phyloP scores from a whole-genome alignment of 2,329 filamentous ascomycete species.

The Alternaria dauci region DNA sequence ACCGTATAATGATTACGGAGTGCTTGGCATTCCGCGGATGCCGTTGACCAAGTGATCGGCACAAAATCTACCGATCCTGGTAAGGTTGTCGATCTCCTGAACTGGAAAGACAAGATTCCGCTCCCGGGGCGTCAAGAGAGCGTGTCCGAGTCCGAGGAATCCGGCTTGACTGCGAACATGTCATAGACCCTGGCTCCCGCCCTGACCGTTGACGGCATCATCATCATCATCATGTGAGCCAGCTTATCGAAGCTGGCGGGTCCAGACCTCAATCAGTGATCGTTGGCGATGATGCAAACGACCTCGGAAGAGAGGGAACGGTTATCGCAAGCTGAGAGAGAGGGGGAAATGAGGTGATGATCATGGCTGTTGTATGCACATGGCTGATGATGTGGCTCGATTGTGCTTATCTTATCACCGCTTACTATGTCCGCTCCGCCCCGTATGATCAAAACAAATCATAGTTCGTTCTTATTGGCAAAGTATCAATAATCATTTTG shows the following conservation, averaged over 20 bases:
- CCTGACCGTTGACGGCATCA: conserved; percentile 2
- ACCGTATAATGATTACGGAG: background rate
- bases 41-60: conserved; percentile 2
- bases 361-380: background rate
- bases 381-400: conserved; percentile 1
- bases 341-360: background rate
- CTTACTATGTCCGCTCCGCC: background rate
- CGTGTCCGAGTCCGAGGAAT: conserved; percentile 10
- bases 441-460: conserved; percentile 1
- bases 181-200: conserved; percentile 8
- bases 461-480: background rate
- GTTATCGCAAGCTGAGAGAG: background rate
- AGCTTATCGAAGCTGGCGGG: background rate
- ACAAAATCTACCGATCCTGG: background rate
- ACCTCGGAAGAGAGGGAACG: background rate
- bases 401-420: conserved; percentile 5
- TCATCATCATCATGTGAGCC: conserved; percentile 2
- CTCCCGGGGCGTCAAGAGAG: conserved; percentile 2
- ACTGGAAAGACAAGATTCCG: conserved; percentile 6
- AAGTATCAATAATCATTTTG: background rate
- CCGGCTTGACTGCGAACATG: conserved; percentile 1
- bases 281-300: background rate
- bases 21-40: conserved; percentile 5
- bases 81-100: conserved; percentile 5
- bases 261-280: conserved; percentile 2